Evolutionary conservation across 805 yeast genomes (phyloP).

Genomic region (Wickerhamomyces alni): DNA sequence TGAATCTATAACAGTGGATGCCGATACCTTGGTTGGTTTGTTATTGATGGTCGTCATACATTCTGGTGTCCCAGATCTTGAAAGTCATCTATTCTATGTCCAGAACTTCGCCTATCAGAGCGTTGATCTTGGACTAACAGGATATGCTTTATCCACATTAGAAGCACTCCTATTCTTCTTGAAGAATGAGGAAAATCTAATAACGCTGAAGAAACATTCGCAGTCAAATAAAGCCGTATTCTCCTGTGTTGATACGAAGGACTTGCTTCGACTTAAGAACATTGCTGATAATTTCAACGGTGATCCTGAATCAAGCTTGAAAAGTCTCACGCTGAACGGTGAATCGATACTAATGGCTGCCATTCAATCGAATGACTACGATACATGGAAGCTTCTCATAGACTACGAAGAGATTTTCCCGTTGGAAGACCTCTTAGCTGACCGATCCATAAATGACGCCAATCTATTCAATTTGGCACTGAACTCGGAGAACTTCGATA

Average conservation of each 20-base stretch:
- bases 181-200: constrained; percentile 30
- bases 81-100: constrained; percentile 60
- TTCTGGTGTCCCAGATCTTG: constrained; percentile 51
- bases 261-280: constrained; percentile 19
- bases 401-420: constrained; percentile 45
- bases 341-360: constrained; percentile 69
- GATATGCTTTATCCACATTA: constrained; percentile 75
- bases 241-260: constrained; percentile 37
- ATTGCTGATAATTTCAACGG: constrained; percentile 22
- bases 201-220: constrained; percentile 36
- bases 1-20: constrained; percentile 46
- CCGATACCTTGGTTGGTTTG: constrained; percentile 74
- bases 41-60: constrained; percentile 66
- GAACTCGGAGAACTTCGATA: constrained; percentile 42
- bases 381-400: constrained; percentile 42
- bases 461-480: constrained; percentile 60
- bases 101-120: constrained; percentile 49
- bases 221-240: constrained; percentile 47
- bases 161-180: constrained; percentile 76
- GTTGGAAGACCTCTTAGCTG: constrained; percentile 62
- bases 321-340: constrained; percentile 46
- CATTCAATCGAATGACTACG: constrained; percentile 39
- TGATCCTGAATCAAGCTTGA: constrained; percentile 22
- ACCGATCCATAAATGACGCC: constrained; percentile 46
- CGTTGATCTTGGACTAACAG: constrained; percentile 52